phyloP scores from a whole-genome alignment of 2,329 filamentous ascomycete species.

The Colletotrichum sublineola region DNA sequence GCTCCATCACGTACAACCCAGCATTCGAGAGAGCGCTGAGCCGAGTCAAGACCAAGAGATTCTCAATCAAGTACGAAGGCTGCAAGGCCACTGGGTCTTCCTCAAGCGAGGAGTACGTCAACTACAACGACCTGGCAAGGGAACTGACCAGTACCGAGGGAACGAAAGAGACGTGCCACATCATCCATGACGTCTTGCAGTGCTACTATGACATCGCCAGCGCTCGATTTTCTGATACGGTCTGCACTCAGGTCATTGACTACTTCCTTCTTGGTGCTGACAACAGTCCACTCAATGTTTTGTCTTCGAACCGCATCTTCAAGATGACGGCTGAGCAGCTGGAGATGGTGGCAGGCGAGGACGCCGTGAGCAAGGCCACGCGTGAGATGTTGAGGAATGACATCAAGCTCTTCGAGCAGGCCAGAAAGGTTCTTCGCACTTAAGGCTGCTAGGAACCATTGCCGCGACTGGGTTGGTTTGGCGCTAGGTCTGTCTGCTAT shows the following conservation, averaged over 20 bases:
- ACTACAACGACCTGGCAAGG: slow-evolving; percentile 2
- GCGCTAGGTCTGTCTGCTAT: neutral
- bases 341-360: slow-evolving; percentile 70
- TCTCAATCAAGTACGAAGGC: neutral
- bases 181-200: slow-evolving; percentile 71
- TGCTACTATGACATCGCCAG: slow-evolving; percentile 73
- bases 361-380: slow-evolving; percentile 54
- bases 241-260: slow-evolving; percentile 70
- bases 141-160: neutral
- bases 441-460: neutral
- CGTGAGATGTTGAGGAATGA: slow-evolving; percentile 61
- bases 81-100: fast-evolving
- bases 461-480: neutral
- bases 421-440: slow-evolving; percentile 44
- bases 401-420: slow-evolving; percentile 59
- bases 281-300: slow-evolving; percentile 64
- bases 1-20: slow-evolving; percentile 64
- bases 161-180: slow-evolving; percentile 53
- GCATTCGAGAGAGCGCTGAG: slow-evolving; percentile 61
- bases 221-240: slow-evolving; percentile 72
- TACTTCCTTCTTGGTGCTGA: slow-evolving; percentile 65
- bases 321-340: slow-evolving; percentile 63
- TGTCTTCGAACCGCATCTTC: slow-evolving; percentile 65
- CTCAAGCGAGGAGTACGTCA: neutral
- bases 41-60: neutral